Percentiles rank a stretch among this genome's conserved stretches.
Conservation (phyloP, 495 filamentous ascomycete genomes). For the Trichocladium uniseriatum region DNA sequence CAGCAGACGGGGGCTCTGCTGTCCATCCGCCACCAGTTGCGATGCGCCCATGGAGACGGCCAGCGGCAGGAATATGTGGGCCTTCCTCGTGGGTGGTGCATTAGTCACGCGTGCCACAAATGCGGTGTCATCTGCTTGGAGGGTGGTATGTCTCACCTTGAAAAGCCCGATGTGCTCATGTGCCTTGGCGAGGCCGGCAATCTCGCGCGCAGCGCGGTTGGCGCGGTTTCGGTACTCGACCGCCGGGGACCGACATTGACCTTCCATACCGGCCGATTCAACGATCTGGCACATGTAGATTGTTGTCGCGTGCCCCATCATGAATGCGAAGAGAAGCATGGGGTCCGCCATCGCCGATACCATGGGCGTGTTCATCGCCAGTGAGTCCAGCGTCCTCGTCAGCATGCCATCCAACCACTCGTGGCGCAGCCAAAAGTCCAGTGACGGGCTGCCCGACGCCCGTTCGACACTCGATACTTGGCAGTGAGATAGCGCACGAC, state of each 20-base stretch:
- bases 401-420: constrained; percentile 42
- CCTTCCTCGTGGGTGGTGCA: constrained; percentile 5
- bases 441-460: constrained; percentile 7
- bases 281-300: constrained; percentile 34
- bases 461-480: constrained; percentile 27
- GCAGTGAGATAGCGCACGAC: constrained; percentile 37
- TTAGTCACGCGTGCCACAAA: constrained; percentile 6
- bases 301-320: constrained; percentile 37
- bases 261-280: constrained; percentile 14
- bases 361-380: constrained; percentile 26
- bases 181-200: constrained; percentile 32
- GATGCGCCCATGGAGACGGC: constrained; percentile 18
- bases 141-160: constrained; percentile 25
- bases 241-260: constrained; percentile 19
- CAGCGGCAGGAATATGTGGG: constrained; percentile 24
- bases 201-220: constrained; percentile 31
- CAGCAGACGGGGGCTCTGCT: background rate
- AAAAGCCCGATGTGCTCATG: constrained; percentile 38
- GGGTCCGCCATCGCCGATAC: constrained; percentile 34
- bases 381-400: constrained; percentile 26
- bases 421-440: constrained; percentile 40
- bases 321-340: constrained; percentile 36
- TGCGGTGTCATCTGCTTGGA: background rate
- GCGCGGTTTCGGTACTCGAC: constrained; percentile 29
- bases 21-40: constrained; percentile 4